These are phyloP conservation scores for Oryza longistaminata DNA, from an alignment of 176 grass and related monocot species.

Conservation along the genomic window DNA sequence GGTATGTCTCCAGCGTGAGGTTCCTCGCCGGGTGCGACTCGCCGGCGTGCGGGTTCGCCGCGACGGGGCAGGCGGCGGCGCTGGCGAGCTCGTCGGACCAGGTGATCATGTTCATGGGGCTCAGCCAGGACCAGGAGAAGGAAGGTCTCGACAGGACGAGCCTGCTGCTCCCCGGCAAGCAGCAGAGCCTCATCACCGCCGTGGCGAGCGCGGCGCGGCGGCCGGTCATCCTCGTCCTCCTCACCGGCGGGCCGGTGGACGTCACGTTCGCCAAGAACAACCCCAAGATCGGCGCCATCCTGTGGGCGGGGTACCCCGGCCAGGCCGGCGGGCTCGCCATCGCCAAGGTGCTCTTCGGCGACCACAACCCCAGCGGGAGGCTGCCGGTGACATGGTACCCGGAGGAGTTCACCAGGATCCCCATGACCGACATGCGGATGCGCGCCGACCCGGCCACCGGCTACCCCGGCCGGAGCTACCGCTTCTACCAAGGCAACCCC, in stretches of 20 bases:
- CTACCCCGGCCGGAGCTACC: constrained; percentile 80
- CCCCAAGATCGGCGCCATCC: constrained; percentile 56
- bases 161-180: constrained; percentile 65
- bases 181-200: constrained; percentile 59
- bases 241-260: constrained; percentile 77
- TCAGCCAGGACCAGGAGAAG: constrained; percentile 60
- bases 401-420: constrained; percentile 54
- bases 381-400: constrained; percentile 88
- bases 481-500: constrained; percentile 67
- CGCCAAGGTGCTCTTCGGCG: constrained; percentile 66
- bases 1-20: constrained; percentile 10
- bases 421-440: constrained; percentile 89
- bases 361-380: constrained; percentile 70
- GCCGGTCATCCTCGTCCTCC: constrained; percentile 69
- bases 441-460: constrained; percentile 50
- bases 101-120: constrained; percentile 65
- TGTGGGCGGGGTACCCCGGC: constrained; percentile 85
- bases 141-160: constrained; percentile 64
- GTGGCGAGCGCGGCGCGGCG: constrained; percentile 52
- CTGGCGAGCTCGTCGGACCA: constrained; percentile 45
- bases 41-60: constrained; percentile 22
- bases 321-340: constrained; percentile 69
- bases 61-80: constrained; percentile 16
- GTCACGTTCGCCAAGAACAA: constrained; percentile 58
- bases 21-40: constrained; percentile 58